phyloP scores from a whole-genome alignment of 2,329 filamentous ascomycete genomes.

The Grosmannia huntii region DNA sequence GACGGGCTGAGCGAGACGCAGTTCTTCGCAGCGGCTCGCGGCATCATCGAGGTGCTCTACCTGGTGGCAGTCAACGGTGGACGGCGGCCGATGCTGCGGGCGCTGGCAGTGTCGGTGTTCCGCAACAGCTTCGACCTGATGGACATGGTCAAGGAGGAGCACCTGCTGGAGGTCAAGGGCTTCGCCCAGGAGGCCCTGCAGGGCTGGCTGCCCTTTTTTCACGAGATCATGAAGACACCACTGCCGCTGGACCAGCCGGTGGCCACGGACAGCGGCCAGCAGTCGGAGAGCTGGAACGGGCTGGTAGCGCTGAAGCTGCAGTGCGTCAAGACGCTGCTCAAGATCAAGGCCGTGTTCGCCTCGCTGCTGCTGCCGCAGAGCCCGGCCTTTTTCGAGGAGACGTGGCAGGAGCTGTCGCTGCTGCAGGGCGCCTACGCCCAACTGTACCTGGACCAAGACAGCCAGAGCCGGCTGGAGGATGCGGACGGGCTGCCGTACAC shows the following conservation, averaged over 20 bases:
- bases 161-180: conserved; percentile 70
- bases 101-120: conserved; percentile 82
- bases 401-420: conserved; percentile 75
- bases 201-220: conserved; percentile 84
- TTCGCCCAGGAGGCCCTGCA: conserved; percentile 80
- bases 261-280: conserved; percentile 26
- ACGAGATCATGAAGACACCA: conserved; percentile 59
- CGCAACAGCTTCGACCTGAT: conserved; percentile 85
- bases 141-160: conserved; percentile 92
- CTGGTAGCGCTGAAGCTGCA: conserved; percentile 81
- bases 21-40: conserved; percentile 79
- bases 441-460: conserved; percentile 75
- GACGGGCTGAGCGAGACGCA: conserved; percentile 89
- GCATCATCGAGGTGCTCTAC: conserved; percentile 75
- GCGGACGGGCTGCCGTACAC: conserved; percentile 88
- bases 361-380: conserved; percentile 72
- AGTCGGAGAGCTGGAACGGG: conserved; percentile 64
- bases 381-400: conserved; percentile 67
- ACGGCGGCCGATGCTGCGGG: conserved; percentile 64
- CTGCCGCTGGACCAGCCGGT: conserved; percentile 53
- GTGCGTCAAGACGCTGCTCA: conserved; percentile 85
- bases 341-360: conserved; percentile 74
- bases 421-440: conserved; percentile 63
- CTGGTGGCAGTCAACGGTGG: conserved; percentile 65
- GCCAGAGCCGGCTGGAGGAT: conserved; percentile 80